Conservation (phyloP, 306 rosid species). For the Echinosophora koreensis region DNA sequence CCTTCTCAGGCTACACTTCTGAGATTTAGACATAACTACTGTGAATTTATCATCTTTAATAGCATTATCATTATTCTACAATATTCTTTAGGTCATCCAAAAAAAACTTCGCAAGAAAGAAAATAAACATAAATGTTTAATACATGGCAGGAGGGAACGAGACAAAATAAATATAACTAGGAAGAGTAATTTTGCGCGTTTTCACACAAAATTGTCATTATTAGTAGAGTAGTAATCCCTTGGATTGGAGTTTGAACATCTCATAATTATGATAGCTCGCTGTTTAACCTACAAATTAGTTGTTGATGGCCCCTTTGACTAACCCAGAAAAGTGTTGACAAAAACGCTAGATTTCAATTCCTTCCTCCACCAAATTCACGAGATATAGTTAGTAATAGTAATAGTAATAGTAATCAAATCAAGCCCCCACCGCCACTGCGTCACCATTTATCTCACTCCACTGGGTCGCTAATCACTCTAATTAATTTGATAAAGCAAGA, state of each 20-base stretch:
- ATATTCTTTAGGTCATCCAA: too few relatives aligned
- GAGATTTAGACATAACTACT: too few relatives aligned
- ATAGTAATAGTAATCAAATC: not conserved
- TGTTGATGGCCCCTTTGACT: conserved; percentile 27
- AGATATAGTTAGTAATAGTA: not conserved
- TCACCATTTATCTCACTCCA: conserved; percentile 31
- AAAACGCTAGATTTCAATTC: not conserved
- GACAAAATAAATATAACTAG: conserved; percentile 1
- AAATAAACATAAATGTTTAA: too few relatives aligned
- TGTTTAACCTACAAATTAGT: conserved; percentile 39
- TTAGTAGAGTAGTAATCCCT: not conserved
- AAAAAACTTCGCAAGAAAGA: too few relatives aligned
- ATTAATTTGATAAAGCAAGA: not conserved
- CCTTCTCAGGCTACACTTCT: too few relatives aligned
- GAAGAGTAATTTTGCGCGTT: conserved; percentile 5
- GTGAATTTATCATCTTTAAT: too few relatives aligned
- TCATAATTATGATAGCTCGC: conserved; percentile 23
- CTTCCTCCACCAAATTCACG: too few relatives aligned
- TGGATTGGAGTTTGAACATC: conserved; percentile 27
- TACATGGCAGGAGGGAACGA: not conserved
- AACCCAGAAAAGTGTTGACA: conserved; percentile 2
- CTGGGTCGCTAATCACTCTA: conserved; percentile 24
- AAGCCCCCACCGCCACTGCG: conserved; percentile 12
- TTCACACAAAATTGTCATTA: conserved; percentile 15
- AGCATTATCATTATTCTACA: too few relatives aligned